phyloP scores from a whole-genome alignment of 352 stramenopile species.

The Phytophthora fragariaefolia region DNA sequence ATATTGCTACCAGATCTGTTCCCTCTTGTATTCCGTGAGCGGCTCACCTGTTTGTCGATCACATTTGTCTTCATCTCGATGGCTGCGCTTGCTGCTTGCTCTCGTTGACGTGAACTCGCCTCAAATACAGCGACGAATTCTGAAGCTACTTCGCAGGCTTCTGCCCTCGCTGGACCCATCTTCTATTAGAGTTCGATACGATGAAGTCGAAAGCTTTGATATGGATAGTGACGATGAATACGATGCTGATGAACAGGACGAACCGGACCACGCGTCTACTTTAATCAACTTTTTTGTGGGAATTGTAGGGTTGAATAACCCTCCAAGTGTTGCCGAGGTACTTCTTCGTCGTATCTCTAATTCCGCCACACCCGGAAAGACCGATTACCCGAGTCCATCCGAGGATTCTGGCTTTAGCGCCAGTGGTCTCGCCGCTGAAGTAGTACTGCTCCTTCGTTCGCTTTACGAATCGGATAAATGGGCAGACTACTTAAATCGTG shows the following conservation, averaged over 20 bases:
- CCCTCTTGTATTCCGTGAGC: constrained; percentile 88
- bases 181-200: constrained; percentile 65
- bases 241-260: constrained; percentile 59
- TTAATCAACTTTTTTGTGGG: constrained; percentile 84
- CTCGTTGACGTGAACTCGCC: constrained; percentile 79
- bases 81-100: constrained; percentile 82
- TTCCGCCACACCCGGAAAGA: constrained; percentile 5
- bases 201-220: constrained; percentile 78
- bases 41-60: constrained; percentile 80
- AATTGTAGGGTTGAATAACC: constrained; percentile 73
- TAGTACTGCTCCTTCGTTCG: constrained; percentile 83
- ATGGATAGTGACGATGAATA: constrained; percentile 87
- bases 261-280: constrained; percentile 60
- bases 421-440: constrained; percentile 66
- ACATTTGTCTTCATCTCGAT: constrained; percentile 84
- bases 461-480: constrained; percentile 83
- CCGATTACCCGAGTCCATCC: neutral
- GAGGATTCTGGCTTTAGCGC: constrained; percentile 45
- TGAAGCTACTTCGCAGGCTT: constrained; percentile 85
- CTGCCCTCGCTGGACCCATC: constrained; percentile 75
- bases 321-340: constrained; percentile 68
- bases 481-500: constrained; percentile 67
- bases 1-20: constrained; percentile 92
- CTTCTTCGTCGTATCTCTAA: constrained; percentile 49
- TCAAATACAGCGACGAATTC: constrained; percentile 78